phyloP scores from a whole-genome alignment of 148 eudicot genomes.

The Rhododendron henanense region DNA sequence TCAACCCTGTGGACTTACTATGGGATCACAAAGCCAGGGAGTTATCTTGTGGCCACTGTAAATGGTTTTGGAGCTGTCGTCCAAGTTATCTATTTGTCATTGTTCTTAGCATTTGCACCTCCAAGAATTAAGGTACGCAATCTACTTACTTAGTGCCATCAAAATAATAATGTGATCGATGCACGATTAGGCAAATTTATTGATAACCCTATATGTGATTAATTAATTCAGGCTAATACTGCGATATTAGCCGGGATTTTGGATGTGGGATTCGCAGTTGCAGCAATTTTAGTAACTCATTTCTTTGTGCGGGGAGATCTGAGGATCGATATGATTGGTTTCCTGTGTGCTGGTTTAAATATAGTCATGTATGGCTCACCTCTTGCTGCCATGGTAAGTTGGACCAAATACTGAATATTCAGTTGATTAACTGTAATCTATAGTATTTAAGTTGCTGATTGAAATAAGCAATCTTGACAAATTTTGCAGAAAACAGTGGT shows the following conservation, averaged over 20 bases:
- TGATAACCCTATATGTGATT: too few species aligned
- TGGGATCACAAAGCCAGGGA: conserved; percentile 41
- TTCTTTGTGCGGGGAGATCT: conserved; percentile 23
- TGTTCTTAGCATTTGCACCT: conserved; percentile 41
- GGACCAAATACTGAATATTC: too few species aligned
- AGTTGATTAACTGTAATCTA: too few species aligned
- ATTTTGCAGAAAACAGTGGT: conserved; percentile 24
- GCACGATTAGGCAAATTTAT: too few species aligned
- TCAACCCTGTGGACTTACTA: conserved; percentile 54
- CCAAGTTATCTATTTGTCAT: conserved; percentile 30
- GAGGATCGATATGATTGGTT: conserved; percentile 32
- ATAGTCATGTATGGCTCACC: conserved; percentile 53
- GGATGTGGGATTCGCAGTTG: conserved; percentile 32
- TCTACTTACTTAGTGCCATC: not conserved
- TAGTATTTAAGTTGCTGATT: too few species aligned
- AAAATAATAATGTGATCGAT: too few species aligned
- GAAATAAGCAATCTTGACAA: too few species aligned
- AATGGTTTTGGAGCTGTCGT: conserved; percentile 46
- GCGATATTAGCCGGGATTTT: conserved; percentile 26
- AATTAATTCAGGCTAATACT: conserved; percentile 30
- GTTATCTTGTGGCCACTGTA: conserved; percentile 44
- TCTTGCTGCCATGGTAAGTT: conserved; percentile 49
- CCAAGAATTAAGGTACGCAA: conserved; percentile 30
- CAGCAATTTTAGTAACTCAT: conserved; percentile 27
- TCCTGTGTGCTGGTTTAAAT: conserved; percentile 39